phyloP scores from a whole-genome alignment of 2,329 filamentous ascomycete species.

The Paecilomyces dactylethromorphus region DNA sequence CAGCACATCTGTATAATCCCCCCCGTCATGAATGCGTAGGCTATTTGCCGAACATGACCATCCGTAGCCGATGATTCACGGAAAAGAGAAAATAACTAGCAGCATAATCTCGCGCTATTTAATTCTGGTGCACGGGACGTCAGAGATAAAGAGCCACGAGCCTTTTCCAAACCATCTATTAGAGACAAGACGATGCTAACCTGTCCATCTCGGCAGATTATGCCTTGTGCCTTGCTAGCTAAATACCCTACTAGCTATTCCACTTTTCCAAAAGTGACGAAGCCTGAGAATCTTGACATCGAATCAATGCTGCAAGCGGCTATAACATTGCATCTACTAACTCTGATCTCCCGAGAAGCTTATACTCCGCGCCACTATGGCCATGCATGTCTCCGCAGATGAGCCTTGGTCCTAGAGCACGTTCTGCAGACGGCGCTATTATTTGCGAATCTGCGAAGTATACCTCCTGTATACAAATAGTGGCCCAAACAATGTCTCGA shows the following conservation, averaged over 20 bases:
- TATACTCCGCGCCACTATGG: not conserved
- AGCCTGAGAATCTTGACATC: not conserved
- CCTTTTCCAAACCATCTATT: not conserved
- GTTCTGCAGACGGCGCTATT: not conserved
- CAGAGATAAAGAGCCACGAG: not conserved
- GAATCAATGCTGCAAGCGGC: not conserved
- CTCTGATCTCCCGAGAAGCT: not conserved
- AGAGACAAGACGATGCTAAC: not conserved
- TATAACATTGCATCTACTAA: not conserved
- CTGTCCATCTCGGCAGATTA: not conserved
- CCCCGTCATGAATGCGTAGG: not conserved
- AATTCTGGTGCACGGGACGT: not conserved
- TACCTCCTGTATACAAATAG: not conserved
- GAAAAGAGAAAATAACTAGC: not conserved
- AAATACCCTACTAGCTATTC: not conserved
- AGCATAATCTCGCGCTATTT: not conserved
- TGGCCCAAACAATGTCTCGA: not conserved
- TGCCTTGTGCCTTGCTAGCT: not conserved
- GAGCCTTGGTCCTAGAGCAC: not conserved
- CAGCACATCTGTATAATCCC: not conserved
- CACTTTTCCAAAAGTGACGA: not conserved
- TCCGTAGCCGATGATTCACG: not conserved
- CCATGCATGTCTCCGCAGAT: not conserved
- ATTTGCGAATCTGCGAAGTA: not conserved
- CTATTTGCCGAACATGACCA: not conserved